phyloP scores from a whole-genome alignment of 495 filamentous ascomycete species.

The Opeltia flavorubescens region DNA sequence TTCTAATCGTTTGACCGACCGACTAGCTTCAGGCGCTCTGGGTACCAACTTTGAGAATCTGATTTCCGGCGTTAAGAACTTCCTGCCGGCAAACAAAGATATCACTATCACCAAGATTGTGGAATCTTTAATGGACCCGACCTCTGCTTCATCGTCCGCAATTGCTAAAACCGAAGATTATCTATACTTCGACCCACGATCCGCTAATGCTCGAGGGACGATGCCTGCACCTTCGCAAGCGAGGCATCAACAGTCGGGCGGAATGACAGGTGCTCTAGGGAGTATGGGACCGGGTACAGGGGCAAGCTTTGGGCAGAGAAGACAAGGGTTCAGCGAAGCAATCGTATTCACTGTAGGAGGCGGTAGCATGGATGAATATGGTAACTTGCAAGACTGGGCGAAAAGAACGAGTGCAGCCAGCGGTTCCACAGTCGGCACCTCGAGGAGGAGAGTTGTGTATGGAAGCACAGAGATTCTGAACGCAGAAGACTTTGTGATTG shows the following conservation, averaged over 20 bases:
- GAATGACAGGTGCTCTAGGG: slow-evolving; percentile 26
- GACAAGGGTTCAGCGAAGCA: slow-evolving; percentile 89
- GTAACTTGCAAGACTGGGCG: slow-evolving; percentile 94
- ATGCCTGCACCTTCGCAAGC: slow-evolving; percentile 60
- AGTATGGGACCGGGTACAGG: slow-evolving; percentile 45
- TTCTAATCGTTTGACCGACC: slow-evolving; percentile 80
- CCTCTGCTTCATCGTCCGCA: slow-evolving; percentile 73
- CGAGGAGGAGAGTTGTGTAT: slow-evolving; percentile 73
- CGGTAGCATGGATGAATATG: slow-evolving; percentile 98
- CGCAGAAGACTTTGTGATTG: slow-evolving; percentile 70
- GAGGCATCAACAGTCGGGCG: slow-evolving; percentile 39
- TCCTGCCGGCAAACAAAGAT: slow-evolving; percentile 88
- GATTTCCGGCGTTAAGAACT: slow-evolving; percentile 97
- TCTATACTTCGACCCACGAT: slow-evolving; percentile 95
- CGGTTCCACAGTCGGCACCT: slow-evolving; percentile 16
- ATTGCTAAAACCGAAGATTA: slow-evolving; percentile 96
- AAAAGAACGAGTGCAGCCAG: slow-evolving; percentile 45
- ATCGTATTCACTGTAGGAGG: slow-evolving; percentile 96
- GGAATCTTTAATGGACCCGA: slow-evolving; percentile 95
- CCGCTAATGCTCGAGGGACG: slow-evolving; percentile 82
- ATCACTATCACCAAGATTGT: slow-evolving; percentile 95
- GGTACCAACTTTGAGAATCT: slow-evolving; percentile 87
- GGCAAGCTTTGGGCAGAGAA: slow-evolving; percentile 82
- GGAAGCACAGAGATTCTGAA: slow-evolving; percentile 91
- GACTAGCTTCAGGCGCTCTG: slow-evolving; percentile 79